Base-by-base conservation (phyloP, 495 filamentous ascomycete species). In the Apiosordaria backusii region DNA sequence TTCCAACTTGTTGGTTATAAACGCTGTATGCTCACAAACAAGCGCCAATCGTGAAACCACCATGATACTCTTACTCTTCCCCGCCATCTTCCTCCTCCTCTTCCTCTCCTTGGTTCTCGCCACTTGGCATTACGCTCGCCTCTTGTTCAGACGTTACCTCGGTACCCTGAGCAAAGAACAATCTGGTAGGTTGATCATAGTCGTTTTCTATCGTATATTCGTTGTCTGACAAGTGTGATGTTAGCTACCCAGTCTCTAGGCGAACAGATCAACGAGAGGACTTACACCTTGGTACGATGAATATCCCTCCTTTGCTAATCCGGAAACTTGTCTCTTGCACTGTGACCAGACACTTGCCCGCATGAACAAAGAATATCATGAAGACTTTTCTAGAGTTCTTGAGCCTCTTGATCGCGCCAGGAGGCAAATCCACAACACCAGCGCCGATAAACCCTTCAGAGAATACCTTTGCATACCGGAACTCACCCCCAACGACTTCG, bases 311-410 rank as follows among this genome's bases (percentile, higher is more conserved):
- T 70, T 90, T 91, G 15, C 89, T 85, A 65, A 96, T 91, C 66
- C 88, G 84, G 74, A 97, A 97, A 68, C 82, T 81, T n/a, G 87
- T 90, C n/a, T 89, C 88, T 67, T 90, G 90, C 15, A 98, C 85
- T 58, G 86, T 88, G 24, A 91, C 91, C 69, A 81, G 75, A 45
- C 97, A 92, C 59, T 87, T 84, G 6, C 95, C 95, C 22, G 82
- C 76, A 65, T 90, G 86, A 29, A 99, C 89, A 75, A 95, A 97
- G 73, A 99, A 97, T 0, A 90, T 89, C 88, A 98, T 91, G 68
- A 97, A 92, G 89, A 97, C 97, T 77, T 89, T 92, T 61, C 94
- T 85, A 4, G 89, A 88, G 71, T 96, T 97, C 82, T 98, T 99
- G 19, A 87, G 84, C 68, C 89, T 84, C 83, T 99, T 99, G 59